Evolutionary conservation across 2,329 filamentous ascomycete species (phyloP), one percentile per base, ranked within the genome.

Genomic region (Aaosphaeria pasadenensis): DNA sequence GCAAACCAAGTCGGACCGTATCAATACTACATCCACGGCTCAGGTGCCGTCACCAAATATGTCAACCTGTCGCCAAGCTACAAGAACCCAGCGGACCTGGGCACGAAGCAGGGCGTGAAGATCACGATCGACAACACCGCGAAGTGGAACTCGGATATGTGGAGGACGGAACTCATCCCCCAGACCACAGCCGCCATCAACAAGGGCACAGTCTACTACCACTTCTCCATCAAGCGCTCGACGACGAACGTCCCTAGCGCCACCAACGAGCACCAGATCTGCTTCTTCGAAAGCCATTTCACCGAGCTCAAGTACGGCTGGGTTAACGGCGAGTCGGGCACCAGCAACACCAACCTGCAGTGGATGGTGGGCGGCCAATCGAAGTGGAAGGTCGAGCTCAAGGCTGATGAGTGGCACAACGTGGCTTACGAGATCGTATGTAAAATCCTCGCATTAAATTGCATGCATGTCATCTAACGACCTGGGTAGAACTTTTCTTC

Each of bases 1-100:
- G 76, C 76, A n/a, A 86, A 83, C 66, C 80, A 85, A 69, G 81
- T 86, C 58, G 83, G 83, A 1, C 79, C 83, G 0, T 89, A 87
- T 71, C 86, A 89, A 68, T 89, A 86, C 75, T 89, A 89, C 73
- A 88, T 88, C 64, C 86, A 89, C 72, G 87, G 86, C 33, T 71
- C 73, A 5, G 78, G 75, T 6, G 44, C 71, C 1, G 76, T 82
- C 6, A 75, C 75, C 24, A 71, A 79, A 58, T 88, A 88, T 68
- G 77, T 88, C 55, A 82, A 82, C 57, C 74, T 88, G 1, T 79
- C 77, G 2, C 67, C 81, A 0, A 67, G 71, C 49, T 84, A 76
- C 76, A 86, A 85, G 72, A 88, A 87, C 69, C 81, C 84, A 0
- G 79, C 78, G 56, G 85, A 88, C 66, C 74, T 73, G 0, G 74